Evolutionary conservation across 768 basidiomycete genomes (phyloP).

Genomic region (Phlebiopsis gigantea): DNA sequence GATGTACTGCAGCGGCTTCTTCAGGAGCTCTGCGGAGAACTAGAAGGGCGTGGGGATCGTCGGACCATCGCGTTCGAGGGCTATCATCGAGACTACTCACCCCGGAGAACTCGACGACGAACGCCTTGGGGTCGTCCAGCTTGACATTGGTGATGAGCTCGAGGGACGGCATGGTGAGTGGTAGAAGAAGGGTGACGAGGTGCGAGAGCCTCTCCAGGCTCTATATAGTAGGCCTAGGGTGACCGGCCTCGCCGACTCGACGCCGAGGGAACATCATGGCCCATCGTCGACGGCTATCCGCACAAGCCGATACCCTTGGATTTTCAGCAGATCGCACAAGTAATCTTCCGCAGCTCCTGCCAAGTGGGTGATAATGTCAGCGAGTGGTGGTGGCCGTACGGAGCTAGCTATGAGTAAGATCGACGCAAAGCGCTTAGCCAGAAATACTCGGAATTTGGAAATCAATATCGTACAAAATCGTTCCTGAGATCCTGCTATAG

Average conservation of each 20-base stretch:
- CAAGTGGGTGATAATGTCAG: background rate
- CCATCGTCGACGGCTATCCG: background rate
- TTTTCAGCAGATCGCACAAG: background rate
- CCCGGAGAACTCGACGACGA: conserved; percentile 51
- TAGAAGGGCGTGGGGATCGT: conserved; percentile 19
- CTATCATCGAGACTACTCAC: conserved; percentile 25
- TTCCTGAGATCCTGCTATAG: too few relatives aligned
- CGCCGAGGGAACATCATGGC: background rate
- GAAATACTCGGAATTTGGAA: too few relatives aligned
- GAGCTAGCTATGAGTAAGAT: background rate
- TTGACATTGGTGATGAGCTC: conserved; percentile 36
- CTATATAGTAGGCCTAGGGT: background rate
- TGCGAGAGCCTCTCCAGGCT: background rate
- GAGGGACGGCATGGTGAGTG: conserved; percentile 31
- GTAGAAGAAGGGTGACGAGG: background rate
- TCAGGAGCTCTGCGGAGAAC: conserved; percentile 48
- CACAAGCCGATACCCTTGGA: background rate
- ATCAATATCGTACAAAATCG: too few relatives aligned
- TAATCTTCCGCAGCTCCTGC: background rate
- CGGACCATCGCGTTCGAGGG: background rate
- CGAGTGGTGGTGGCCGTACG: background rate
- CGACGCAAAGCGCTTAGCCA: too few relatives aligned
- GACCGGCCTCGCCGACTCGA: background rate
- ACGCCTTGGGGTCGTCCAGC: conserved; percentile 30
- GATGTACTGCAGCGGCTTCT: conserved; percentile 52